phyloP scores from a whole-genome alignment of 495 filamentous ascomycete species.

The Pseudevernia furfuracea region DNA sequence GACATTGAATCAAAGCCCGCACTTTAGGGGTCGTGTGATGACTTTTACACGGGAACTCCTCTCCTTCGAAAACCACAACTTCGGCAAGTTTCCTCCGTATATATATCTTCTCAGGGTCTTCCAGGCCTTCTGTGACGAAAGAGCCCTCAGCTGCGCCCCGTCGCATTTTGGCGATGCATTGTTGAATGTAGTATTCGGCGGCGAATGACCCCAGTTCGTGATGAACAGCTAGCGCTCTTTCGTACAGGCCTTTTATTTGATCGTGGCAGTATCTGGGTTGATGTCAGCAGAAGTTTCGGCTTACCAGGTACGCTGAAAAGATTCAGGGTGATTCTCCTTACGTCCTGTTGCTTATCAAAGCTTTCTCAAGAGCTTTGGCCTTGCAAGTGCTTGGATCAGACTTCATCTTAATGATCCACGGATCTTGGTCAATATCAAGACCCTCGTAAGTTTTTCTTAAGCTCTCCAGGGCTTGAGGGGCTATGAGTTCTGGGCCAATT shows the following conservation, averaged over 20 bases:
- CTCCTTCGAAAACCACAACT: constrained; percentile 1
- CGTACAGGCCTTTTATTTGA: constrained; percentile 53
- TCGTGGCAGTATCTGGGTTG: constrained; percentile 42
- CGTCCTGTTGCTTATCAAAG: constrained; percentile 48
- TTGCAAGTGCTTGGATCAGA: constrained; percentile 30
- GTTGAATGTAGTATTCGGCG: constrained; percentile 59
- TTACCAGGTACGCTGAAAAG: background rate
- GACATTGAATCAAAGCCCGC: constrained; percentile 44
- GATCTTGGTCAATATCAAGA: constrained; percentile 62
- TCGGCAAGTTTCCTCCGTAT: constrained; percentile 32
- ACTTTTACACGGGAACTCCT: constrained; percentile 4
- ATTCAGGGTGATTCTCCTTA: background rate
- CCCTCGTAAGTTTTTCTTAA: constrained; percentile 29
- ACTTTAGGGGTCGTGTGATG: constrained; percentile 47
- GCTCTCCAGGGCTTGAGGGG: constrained; percentile 9
- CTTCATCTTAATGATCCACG: constrained; percentile 52
- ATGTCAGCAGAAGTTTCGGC: background rate
- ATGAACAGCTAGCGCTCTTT: constrained; percentile 44
- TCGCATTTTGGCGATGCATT: constrained; percentile 44
- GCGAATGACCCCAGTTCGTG: constrained; percentile 67
- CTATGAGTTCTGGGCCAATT: constrained; percentile 6
- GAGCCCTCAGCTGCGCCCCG: constrained; percentile 29
- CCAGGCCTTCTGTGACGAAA: constrained; percentile 35
- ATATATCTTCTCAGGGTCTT: constrained; percentile 52
- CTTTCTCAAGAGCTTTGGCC: constrained; percentile 37